Evolutionary conservation across 2,329 filamentous ascomycete genomes (phyloP).

Genomic region (Colletotrichum camelliae): DNA sequence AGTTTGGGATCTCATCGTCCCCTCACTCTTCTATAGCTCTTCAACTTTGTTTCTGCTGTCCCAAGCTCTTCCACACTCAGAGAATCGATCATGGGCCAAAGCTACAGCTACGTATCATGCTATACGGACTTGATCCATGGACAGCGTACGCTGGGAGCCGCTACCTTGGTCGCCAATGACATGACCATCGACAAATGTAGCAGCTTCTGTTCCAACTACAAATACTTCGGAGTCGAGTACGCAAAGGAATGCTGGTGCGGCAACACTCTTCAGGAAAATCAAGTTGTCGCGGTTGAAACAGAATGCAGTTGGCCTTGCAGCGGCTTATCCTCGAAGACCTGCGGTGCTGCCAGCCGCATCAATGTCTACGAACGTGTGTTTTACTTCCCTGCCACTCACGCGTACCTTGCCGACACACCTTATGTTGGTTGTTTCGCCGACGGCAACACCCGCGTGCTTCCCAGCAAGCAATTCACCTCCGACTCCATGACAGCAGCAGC

Average conservation of each 20-base stretch:
- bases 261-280: neutral
- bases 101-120: neutral
- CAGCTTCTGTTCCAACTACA: constrained; percentile 45
- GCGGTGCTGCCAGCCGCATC: neutral
- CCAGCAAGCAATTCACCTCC: constrained; percentile 31
- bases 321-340: neutral
- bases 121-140: neutral
- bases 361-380: neutral
- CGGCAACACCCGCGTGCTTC: constrained; percentile 30
- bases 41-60: neutral
- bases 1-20: neutral
- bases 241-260: constrained; percentile 25
- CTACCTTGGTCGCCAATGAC: constrained; percentile 46
- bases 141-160: constrained; percentile 41
- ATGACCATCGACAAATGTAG: constrained; percentile 53
- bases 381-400: neutral
- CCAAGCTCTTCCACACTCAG: neutral
- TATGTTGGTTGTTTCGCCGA: neutral
- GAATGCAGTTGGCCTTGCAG: neutral
- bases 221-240: constrained; percentile 22
- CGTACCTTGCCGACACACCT: neutral
- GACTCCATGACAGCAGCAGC: constrained; percentile 40
- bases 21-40: neutral
- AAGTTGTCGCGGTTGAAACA: neutral
- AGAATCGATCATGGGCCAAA: neutral